Percentiles rank a stretch among this genome's conserved stretches.
These are phyloP conservation scores for Bathelium albidoporum DNA, from an alignment of 495 filamentous ascomycete species.

Conservation along the genomic window DNA sequence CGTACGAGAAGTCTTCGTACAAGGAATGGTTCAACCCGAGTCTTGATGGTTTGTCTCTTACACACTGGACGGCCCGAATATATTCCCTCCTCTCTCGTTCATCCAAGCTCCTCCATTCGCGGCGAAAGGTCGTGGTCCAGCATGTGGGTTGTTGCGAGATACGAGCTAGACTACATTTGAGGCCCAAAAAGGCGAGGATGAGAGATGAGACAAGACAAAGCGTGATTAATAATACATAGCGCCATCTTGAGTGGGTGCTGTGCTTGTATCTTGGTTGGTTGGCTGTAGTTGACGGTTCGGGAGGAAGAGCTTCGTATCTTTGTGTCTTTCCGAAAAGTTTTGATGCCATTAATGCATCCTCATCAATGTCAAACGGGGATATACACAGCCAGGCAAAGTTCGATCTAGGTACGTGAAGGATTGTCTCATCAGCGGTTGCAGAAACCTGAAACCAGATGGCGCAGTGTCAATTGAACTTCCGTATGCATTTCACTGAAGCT, in stretches of 20 bases:
- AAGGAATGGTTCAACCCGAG: conserved; percentile 7
- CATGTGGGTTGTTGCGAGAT: neutral
- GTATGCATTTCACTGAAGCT: neutral
- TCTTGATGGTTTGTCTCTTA: conserved; percentile 9
- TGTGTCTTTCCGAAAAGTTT: neutral
- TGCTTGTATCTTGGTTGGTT: neutral
- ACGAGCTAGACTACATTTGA: neutral
- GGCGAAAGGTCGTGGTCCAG: neutral
- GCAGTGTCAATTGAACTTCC: neutral
- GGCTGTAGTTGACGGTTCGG: neutral
- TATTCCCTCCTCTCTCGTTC: conserved; percentile 4
- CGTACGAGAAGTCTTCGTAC: conserved; percentile 15
- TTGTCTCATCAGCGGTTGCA: neutral
- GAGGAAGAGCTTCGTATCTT: neutral
- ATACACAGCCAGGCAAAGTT: neutral
- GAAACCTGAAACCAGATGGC: neutral
- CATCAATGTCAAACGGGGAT: neutral
- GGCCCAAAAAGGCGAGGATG: neutral
- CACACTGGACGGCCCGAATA: conserved; percentile 14
- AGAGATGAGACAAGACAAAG: neutral
- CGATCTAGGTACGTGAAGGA: neutral
- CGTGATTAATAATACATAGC: neutral
- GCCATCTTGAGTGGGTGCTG: neutral
- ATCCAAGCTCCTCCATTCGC: conserved; percentile 14
- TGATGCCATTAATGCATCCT: neutral